Conservation (phyloP, 2,329 filamentous ascomycete species). For the Beauveria rudraprayagi region DNA sequence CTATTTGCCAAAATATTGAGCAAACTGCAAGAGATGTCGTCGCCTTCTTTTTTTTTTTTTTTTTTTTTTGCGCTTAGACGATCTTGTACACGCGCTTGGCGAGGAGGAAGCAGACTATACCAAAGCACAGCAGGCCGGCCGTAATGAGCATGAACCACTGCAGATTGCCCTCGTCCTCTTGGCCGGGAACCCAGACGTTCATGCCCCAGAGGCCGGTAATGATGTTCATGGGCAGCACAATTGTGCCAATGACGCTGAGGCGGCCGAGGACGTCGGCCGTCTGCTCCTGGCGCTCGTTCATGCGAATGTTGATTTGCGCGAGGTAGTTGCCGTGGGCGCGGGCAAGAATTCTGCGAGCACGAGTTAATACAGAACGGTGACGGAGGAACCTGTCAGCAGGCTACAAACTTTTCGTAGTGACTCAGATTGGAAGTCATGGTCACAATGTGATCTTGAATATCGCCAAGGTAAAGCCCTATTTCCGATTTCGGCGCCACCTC, state of each 20-base stretch:
- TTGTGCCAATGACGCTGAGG: slow-evolving; percentile 90
- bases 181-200: slow-evolving; percentile 94
- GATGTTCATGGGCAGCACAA: slow-evolving; percentile 97
- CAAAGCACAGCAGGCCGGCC: slow-evolving; percentile 69
- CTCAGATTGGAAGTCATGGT: slow-evolving; percentile 96
- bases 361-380: neutral
- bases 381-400: too few species aligned
- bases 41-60: neutral
- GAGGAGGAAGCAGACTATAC: slow-evolving; percentile 67
- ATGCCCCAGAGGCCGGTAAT: slow-evolving; percentile 98
- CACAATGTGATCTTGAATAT: slow-evolving; percentile 98
- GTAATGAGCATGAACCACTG: slow-evolving; percentile 71
- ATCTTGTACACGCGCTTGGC: slow-evolving; percentile 80
- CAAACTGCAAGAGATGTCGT: neutral
- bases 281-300: slow-evolving; percentile 96
- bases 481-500: slow-evolving; percentile 90
- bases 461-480: slow-evolving; percentile 93
- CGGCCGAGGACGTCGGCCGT: slow-evolving; percentile 93
- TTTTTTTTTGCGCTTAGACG: slow-evolving; percentile 37
- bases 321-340: slow-evolving; percentile 94
- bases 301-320: slow-evolving; percentile 97
- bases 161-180: slow-evolving; percentile 68
- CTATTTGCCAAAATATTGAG: neutral
- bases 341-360: slow-evolving; percentile 64
- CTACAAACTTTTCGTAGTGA: slow-evolving; percentile 85